A percentile compares a stretch with the other conserved stretches of the same genome.
Conservation (phyloP, 345 rosid genomes). For the Hibiscus syriacus region DNA sequence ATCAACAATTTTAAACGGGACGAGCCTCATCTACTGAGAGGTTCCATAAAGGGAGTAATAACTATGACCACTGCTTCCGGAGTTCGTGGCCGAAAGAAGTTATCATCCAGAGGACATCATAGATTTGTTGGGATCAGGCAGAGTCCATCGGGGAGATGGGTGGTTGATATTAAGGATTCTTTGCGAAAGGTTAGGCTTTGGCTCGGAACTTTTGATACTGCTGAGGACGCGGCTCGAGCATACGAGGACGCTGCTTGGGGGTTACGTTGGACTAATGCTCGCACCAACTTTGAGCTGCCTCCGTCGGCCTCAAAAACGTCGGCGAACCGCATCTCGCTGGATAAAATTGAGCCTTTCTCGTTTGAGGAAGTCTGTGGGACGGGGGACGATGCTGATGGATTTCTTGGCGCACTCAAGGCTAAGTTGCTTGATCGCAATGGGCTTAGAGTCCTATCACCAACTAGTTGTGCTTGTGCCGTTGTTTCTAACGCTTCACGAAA, state of each 20-base stretch:
- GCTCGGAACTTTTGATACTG: slow-evolving; percentile 56
- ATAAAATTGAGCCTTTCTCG: slow-evolving; percentile 37
- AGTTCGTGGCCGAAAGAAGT: slow-evolving; percentile 26
- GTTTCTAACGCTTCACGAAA: background rate
- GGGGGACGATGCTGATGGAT: slow-evolving; percentile 30
- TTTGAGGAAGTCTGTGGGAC: slow-evolving; percentile 41
- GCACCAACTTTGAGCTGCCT: slow-evolving; percentile 45
- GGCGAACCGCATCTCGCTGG: slow-evolving; percentile 7
- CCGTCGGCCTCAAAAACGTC: slow-evolving; percentile 7
- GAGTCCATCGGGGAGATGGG: slow-evolving; percentile 56
- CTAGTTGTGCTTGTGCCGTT: background rate
- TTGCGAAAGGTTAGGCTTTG: slow-evolving; percentile 47
- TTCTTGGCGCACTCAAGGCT: slow-evolving; percentile 46
- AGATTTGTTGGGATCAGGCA: slow-evolving; percentile 47
- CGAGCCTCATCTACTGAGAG: background rate
- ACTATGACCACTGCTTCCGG: background rate
- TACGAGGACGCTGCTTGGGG: slow-evolving; percentile 49
- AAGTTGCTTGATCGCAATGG: slow-evolving; percentile 42
- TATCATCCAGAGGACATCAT: slow-evolving; percentile 43
- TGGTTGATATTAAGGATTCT: slow-evolving; percentile 53
- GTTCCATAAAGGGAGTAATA: background rate
- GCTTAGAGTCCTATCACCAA: slow-evolving; percentile 4
- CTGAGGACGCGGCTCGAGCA: slow-evolving; percentile 50
- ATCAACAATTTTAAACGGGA: background rate
- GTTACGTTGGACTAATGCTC: slow-evolving; percentile 39